Evolutionary conservation across 2,329 filamentous ascomycete species (phyloP).

Genomic region (Aspergillus sp.): DNA sequence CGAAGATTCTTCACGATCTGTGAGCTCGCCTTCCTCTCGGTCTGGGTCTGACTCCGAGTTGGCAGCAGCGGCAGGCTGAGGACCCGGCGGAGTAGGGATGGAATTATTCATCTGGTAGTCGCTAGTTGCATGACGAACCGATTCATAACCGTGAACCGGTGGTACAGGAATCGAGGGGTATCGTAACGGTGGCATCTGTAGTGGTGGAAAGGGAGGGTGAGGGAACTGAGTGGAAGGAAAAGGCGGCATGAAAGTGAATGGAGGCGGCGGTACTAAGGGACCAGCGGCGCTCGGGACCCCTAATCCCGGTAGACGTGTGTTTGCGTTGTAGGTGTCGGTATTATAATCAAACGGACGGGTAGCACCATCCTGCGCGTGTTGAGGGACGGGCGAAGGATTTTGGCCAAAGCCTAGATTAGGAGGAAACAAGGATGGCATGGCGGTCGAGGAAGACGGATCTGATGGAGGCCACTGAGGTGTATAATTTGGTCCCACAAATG

Average conservation of each 20-base stretch:
- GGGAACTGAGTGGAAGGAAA: conserved; percentile 36
- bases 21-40: conserved; percentile 75
- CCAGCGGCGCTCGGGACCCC: conserved; percentile 25
- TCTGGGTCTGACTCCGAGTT: conserved; percentile 44
- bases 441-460: conserved; percentile 25
- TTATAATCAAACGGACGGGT: conserved; percentile 25
- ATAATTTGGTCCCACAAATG: conserved; percentile 44
- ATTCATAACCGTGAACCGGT: conserved; percentile 16
- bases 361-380: conserved; percentile 22
- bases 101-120: conserved; percentile 14
- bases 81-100: conserved; percentile 12
- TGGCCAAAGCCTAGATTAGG: conserved; percentile 30
- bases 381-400: conserved; percentile 26
- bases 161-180: conserved; percentile 27
- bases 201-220: conserved; percentile 35
- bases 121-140: conserved; percentile 10
- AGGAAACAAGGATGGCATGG: conserved; percentile 27
- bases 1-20: conserved; percentile 60
- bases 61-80: conserved; percentile 22
- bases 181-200: conserved; percentile 27
- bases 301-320: conserved; percentile 34
- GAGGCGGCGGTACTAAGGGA: conserved; percentile 29
- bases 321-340: conserved; percentile 29
- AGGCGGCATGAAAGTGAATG: conserved; percentile 34
- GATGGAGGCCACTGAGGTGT: conserved; percentile 41